Conservation (phyloP, 331 rosid genomes). For the Cydonia oblonga region DNA sequence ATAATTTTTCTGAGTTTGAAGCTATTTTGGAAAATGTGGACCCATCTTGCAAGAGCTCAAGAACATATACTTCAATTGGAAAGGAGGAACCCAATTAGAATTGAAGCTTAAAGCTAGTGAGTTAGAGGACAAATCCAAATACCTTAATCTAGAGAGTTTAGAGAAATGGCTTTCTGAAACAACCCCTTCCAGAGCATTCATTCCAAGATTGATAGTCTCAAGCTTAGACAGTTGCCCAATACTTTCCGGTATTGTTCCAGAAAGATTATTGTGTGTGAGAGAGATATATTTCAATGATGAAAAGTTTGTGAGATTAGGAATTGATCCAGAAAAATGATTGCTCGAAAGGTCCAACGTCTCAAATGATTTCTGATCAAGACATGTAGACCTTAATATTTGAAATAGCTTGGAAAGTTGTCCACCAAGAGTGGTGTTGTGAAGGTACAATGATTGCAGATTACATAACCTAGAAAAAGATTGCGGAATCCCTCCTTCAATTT, state of each 20-base stretch:
- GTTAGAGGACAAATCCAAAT: not conserved
- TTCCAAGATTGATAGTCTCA: rapidly evolving
- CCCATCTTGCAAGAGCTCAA: not conserved
- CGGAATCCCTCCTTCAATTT: too few species aligned
- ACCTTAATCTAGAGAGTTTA: rapidly evolving
- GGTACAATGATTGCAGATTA: not conserved
- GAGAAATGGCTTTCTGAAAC: not conserved
- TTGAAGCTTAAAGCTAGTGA: not conserved
- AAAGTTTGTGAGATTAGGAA: not conserved
- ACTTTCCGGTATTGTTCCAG: not conserved
- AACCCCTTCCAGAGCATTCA: not conserved
- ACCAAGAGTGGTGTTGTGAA: rapidly evolving
- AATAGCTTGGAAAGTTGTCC: not conserved
- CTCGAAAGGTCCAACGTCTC: not conserved
- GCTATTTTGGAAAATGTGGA: too few species aligned
- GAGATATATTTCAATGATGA: not conserved
- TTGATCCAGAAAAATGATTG: not conserved
- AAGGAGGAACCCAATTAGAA: not conserved
- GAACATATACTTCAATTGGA: too few species aligned
- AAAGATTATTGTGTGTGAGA: too few species aligned
- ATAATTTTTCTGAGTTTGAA: too few species aligned
- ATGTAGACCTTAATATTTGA: not conserved
- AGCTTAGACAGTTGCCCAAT: too few species aligned
- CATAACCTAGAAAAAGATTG: not conserved
- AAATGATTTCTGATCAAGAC: not conserved